A percentile compares a stretch with the other conserved stretches of the same genome.
Conservation (phyloP, 179 eudicot species). For the Patellifolia procumbens region DNA sequence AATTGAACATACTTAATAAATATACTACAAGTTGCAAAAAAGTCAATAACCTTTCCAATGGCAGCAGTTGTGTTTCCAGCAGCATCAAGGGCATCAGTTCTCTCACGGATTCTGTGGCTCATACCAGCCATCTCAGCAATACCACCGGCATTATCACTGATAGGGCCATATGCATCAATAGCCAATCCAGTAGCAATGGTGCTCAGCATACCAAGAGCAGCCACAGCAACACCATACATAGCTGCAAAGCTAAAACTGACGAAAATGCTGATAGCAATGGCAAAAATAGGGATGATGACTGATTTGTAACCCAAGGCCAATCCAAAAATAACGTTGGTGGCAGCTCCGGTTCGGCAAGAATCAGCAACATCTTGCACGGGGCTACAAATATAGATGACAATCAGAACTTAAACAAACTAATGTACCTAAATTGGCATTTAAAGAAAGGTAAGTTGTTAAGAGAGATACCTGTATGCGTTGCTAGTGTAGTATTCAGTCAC, state of each 20-base stretch:
- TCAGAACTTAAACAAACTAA: background rate
- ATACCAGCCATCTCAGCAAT: slow-evolving; percentile 99
- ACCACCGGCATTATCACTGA: slow-evolving; percentile 98
- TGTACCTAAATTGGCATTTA: background rate
- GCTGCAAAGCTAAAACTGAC: slow-evolving; percentile 93
- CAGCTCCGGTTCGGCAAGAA: slow-evolving; percentile 98
- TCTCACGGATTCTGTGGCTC: slow-evolving; percentile 92
- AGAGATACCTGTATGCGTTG: slow-evolving; percentile 84
- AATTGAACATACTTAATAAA: background rate
- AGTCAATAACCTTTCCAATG: slow-evolving; percentile 79
- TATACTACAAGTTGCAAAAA: background rate
- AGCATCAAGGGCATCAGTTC: slow-evolving; percentile 98
- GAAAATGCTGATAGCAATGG: slow-evolving; percentile 82
- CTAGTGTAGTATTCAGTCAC: slow-evolving; percentile 93
- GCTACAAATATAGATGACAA: slow-evolving; percentile 39
- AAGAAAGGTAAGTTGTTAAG: background rate
- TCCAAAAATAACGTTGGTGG: slow-evolving; percentile 92
- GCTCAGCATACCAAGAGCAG: slow-evolving; percentile 97
- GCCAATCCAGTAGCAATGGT: slow-evolving; percentile 96
- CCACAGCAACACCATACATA: slow-evolving; percentile 94
- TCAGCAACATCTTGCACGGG: slow-evolving; percentile 99
- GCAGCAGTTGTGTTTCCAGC: slow-evolving; percentile 99
- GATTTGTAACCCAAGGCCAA: slow-evolving; percentile 95
- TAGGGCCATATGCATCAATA: slow-evolving; percentile 96
- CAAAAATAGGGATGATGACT: slow-evolving; percentile 90